Conservation (phyloP, 2,329 filamentous ascomycete species). For the Raffaelea deltoideospora region DNA sequence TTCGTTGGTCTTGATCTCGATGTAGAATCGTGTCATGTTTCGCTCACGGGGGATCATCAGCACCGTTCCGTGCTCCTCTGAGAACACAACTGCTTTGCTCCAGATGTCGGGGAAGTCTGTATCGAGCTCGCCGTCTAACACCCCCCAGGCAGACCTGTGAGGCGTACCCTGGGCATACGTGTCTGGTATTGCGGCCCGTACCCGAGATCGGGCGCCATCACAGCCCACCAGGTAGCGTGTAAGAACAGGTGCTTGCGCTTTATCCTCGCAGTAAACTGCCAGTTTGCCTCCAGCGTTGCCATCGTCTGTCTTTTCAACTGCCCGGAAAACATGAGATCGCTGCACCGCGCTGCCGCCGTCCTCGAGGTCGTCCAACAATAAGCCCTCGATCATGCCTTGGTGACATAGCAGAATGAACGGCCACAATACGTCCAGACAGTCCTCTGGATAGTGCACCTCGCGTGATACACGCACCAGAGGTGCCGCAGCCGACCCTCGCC, state of each 20-base stretch:
- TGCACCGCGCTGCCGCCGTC: slow-evolving; percentile 46
- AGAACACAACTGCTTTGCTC: slow-evolving; percentile 57
- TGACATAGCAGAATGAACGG: slow-evolving; percentile 46
- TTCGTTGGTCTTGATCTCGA: slow-evolving; percentile 32
- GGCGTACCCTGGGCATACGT: slow-evolving; percentile 1
- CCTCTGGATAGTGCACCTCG: slow-evolving; percentile 47
- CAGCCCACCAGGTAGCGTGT: slow-evolving; percentile 55
- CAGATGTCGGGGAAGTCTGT: slow-evolving; percentile 63
- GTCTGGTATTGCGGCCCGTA: slow-evolving; percentile 24
- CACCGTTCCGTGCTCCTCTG: slow-evolving; percentile 49
- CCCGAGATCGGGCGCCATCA: slow-evolving; percentile 56
- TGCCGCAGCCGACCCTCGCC: slow-evolving; percentile 43
- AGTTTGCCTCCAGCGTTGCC: not conserved
- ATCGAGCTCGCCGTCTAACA: slow-evolving; percentile 53
- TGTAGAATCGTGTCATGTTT: slow-evolving; percentile 53
- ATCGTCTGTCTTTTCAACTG: too few relatives aligned
- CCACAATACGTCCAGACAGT: slow-evolving; percentile 29
- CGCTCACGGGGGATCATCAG: slow-evolving; percentile 58
- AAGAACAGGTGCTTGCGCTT: not conserved
- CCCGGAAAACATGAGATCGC: too few relatives aligned
- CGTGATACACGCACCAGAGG: slow-evolving; percentile 20
- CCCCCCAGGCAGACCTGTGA: slow-evolving; percentile 42
- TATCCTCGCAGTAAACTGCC: not conserved
- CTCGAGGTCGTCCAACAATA: slow-evolving; percentile 58
- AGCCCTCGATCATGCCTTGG: slow-evolving; percentile 59